Percentiles rank a stretch among this genome's conserved stretches.
Conservation (phyloP, 768 basidiomycete species). For the Lactarius pseudohatsudake region DNA sequence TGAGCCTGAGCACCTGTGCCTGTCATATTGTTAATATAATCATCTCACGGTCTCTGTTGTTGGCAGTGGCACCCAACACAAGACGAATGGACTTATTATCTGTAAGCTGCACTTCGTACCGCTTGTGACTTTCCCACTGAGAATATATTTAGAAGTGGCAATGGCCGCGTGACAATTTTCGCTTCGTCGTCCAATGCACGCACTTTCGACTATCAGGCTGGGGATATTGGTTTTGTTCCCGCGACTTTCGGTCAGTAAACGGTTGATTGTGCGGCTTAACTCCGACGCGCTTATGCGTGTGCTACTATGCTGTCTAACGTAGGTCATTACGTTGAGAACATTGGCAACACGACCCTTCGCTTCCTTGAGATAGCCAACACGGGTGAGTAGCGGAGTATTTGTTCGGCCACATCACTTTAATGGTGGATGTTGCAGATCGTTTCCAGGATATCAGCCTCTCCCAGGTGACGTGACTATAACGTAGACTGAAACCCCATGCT, state of each 20-base stretch:
- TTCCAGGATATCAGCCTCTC: constrained; percentile 37
- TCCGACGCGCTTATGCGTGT: background rate
- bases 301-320: background rate
- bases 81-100: constrained; percentile 61
- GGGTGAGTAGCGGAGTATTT: constrained; percentile 25
- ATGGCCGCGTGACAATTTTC: constrained; percentile 56
- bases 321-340: constrained; percentile 47
- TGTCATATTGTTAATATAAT: background rate
- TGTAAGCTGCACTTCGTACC: constrained; percentile 39
- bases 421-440: constrained; percentile 25
- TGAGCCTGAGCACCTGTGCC: constrained; percentile 31
- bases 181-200: constrained; percentile 51
- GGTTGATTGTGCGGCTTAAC: background rate
- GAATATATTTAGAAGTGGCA: constrained; percentile 46
- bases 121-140: constrained; percentile 11
- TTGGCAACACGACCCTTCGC: constrained; percentile 40
- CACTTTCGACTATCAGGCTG: constrained; percentile 61
- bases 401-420: background rate
- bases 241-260: constrained; percentile 48
- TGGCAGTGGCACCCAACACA: constrained; percentile 67
- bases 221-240: constrained; percentile 64
- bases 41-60: background rate
- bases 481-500: background rate
- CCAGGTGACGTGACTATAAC: constrained; percentile 29
- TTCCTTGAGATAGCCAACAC: constrained; percentile 45